Base-by-base conservation (phyloP, 2,329 filamentous ascomycete species). In the Fusarium clavum region DNA sequence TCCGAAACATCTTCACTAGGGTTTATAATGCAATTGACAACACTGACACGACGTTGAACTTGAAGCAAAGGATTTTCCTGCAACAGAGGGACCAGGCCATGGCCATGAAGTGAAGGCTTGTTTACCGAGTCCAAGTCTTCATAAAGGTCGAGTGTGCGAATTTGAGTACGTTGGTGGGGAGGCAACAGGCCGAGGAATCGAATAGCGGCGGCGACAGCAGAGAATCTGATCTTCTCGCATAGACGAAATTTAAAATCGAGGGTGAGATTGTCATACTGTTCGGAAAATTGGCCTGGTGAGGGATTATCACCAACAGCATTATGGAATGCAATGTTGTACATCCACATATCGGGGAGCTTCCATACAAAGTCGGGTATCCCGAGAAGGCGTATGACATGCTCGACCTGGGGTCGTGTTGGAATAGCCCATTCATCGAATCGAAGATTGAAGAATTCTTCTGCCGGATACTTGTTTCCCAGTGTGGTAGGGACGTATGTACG, bases 31-130 rank as follows among this genome's bases (percentile, higher is more conserved):
- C 44, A 48, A 12, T 46, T 12, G 0, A 57, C 41, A 5, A 73
- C 3, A 1, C 10, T 66, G 3, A 67, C 48, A 8, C 41, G 69
- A 6, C 67, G 66, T 18, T 71, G 12, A 8, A 71, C 55, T 1
- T 16, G 60, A 5, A 73, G 67, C 0, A 24, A 4, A 2, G 43
- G 44, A 4, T 72, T 73, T 8, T 73, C 67, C 1, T 44, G 22
- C 4, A 61, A 55, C 0, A 69, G 65, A 0, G 56, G 66, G 0
- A 66, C 24, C 0, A 73, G 8, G 0, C 71, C 71, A 1, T 64
- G 3, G 7, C 7, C 16, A 9, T 71, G 53, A 2, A 48, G n/a
- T 2, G 45, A 20, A 7, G 25, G 29, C 0, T 7, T 1, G 2
- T 48, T 40, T 0, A 64, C 61, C 1, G 67, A 51, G 2, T 13